A percentile compares a stretch with the other conserved stretches of the same genome.
These are phyloP conservation scores for Trichoderma sp. DNA, from an alignment of 2,329 filamentous ascomycete genomes.

Conservation along the genomic window DNA sequence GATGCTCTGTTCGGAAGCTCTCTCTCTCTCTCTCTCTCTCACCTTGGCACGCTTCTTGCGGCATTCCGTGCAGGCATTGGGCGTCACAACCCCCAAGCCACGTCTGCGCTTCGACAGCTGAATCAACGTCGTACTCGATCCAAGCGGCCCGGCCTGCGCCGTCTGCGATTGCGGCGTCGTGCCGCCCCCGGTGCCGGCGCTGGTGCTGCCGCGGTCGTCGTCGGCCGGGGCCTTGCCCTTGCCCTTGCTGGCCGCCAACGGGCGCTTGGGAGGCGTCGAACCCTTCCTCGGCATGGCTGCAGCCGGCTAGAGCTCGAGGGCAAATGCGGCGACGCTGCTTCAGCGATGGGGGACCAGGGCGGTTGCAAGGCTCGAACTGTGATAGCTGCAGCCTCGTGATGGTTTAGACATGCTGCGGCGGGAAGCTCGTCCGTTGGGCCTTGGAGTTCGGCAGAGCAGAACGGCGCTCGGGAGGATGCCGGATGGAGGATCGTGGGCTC, in stretches of 20 bases:
- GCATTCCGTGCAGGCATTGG: constrained; percentile 60
- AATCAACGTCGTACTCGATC: not conserved
- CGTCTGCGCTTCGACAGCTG: constrained; percentile 50
- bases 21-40: constrained; percentile 20
- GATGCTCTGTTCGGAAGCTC: not conserved
- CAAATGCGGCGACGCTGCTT: not conserved
- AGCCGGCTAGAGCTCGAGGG: too few relatives aligned
- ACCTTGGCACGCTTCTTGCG: constrained; percentile 62
- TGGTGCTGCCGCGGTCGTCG: constrained; percentile 32
- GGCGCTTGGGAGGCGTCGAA: not conserved
- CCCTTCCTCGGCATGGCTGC: not conserved
- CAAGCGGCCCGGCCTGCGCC: constrained; percentile 16
- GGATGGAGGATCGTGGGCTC: not conserved
- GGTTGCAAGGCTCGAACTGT: constrained; percentile 14
- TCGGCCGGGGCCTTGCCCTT: constrained; percentile 11
- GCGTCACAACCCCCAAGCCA: constrained; percentile 55
- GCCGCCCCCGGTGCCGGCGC: constrained; percentile 25
- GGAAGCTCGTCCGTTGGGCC: not conserved
- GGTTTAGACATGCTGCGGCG: constrained; percentile 21
- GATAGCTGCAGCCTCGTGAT: constrained; percentile 19
- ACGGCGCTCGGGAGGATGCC: not conserved
- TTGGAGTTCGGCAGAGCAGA: not conserved
- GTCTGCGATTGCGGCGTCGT: constrained; percentile 35
- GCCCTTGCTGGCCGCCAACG: not conserved
- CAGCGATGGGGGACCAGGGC: constrained; percentile 18